Conservation (phyloP, 2,329 filamentous ascomycete species). For the Fusarium pseudograminearum region DNA sequence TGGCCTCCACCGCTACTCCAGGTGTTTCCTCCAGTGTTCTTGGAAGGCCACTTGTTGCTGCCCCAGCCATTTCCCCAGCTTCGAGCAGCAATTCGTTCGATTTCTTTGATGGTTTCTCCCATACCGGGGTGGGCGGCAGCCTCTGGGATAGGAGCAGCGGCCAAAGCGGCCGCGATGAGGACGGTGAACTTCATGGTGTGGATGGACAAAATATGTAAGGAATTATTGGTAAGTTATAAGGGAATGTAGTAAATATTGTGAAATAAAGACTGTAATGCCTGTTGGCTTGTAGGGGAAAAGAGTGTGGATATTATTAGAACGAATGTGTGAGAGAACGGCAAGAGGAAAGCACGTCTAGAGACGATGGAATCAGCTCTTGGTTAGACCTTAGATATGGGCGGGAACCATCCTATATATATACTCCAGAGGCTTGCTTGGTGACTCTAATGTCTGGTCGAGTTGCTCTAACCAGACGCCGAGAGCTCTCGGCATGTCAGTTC, state of each 20-base stretch:
- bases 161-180: slow-evolving; percentile 39
- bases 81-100: slow-evolving; percentile 37
- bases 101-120: slow-evolving; percentile 41
- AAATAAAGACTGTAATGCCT: slow-evolving; percentile 12
- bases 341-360: slow-evolving; percentile 20
- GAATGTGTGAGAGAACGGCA: slow-evolving; percentile 17
- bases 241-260: slow-evolving; percentile 6
- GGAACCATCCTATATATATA: slow-evolving; percentile 20
- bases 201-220: not conserved
- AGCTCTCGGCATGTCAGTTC: slow-evolving; percentile 33
- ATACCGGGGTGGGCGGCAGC: slow-evolving; percentile 41
- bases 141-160: slow-evolving; percentile 36
- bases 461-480: slow-evolving; percentile 20
- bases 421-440: not conserved
- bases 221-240: not conserved
- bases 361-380: slow-evolving; percentile 11
- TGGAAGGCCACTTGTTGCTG: slow-evolving; percentile 12
- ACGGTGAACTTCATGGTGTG: slow-evolving; percentile 46
- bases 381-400: not conserved
- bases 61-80: slow-evolving; percentile 27
- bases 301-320: slow-evolving; percentile 17
- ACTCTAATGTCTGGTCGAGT: not conserved
- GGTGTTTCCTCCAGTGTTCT: not conserved
- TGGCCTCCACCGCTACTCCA: not conserved
- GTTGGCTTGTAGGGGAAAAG: slow-evolving; percentile 2